Percentiles rank a stretch among this genome's conserved stretches.
phyloP scores from a whole-genome alignment of 768 basidiomycete species.

The Boletus speciosus region DNA sequence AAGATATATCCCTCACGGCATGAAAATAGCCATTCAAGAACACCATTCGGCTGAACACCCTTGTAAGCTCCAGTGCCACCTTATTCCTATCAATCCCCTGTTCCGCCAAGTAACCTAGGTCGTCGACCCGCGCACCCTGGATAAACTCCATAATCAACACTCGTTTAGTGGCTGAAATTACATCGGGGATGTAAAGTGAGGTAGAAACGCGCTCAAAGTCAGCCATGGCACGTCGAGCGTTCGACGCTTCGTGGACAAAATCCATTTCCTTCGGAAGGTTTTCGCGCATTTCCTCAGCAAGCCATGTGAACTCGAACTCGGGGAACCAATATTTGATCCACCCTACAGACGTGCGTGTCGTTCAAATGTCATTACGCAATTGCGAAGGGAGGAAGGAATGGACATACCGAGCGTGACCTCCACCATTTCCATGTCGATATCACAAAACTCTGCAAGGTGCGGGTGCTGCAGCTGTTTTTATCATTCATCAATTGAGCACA shows the following conservation, averaged over 20 bases:
- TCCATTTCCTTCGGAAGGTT: slow-evolving; percentile 94
- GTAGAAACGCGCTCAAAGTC: slow-evolving; percentile 72
- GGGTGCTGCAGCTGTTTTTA: slow-evolving; percentile 77
- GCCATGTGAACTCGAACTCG: slow-evolving; percentile 93
- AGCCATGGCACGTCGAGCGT: slow-evolving; percentile 63
- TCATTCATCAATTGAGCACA: slow-evolving; percentile 3
- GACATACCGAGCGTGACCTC: slow-evolving; percentile 62
- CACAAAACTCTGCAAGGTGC: slow-evolving; percentile 85
- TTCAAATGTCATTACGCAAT: not conserved
- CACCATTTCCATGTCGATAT: slow-evolving; percentile 87
- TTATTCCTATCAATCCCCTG: slow-evolving; percentile 89
- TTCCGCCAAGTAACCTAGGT: slow-evolving; percentile 76
- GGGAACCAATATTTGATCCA: slow-evolving; percentile 94
- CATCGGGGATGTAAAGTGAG: slow-evolving; percentile 84
- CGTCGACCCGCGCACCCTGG: slow-evolving; percentile 84
- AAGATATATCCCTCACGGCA: slow-evolving; percentile 49
- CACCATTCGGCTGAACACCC: slow-evolving; percentile 94
- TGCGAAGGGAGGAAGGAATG: not conserved
- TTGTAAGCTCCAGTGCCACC: slow-evolving; percentile 84
- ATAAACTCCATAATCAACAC: slow-evolving; percentile 96
- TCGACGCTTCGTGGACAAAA: slow-evolving; percentile 85
- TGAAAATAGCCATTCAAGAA: slow-evolving; percentile 92
- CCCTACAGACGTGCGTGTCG: slow-evolving; percentile 34
- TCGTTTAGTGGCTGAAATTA: slow-evolving; percentile 76
- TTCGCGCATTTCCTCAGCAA: slow-evolving; percentile 90